phyloP scores from a whole-genome alignment of 208 protist species.

The Porcisia deanei region DNA sequence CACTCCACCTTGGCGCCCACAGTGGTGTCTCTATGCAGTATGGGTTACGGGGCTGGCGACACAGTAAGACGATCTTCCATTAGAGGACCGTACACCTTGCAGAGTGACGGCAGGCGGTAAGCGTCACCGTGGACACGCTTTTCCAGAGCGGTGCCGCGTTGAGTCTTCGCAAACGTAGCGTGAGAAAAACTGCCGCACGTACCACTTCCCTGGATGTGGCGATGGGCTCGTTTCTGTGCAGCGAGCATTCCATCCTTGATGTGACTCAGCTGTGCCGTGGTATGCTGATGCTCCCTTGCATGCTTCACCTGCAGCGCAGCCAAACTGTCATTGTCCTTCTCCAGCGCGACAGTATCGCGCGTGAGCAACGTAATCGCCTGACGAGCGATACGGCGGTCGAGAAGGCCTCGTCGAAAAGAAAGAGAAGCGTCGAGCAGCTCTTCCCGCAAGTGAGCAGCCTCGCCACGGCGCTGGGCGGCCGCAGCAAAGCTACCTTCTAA shows the following conservation, averaged over 20 bases:
- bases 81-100: conserved; percentile 53
- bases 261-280: conserved; percentile 36
- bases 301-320: conserved; percentile 14
- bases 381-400: conserved; percentile 22
- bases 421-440: conserved; percentile 4
- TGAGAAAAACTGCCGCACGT: conserved; percentile 17
- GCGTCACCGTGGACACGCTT: conserved; percentile 45
- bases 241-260: conserved; percentile 63
- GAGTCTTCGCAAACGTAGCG: conserved; percentile 27
- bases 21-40: background rate
- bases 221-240: conserved; percentile 44
- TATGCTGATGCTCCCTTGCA: conserved; percentile 9
- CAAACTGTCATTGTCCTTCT: conserved; percentile 23
- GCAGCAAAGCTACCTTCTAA: conserved; percentile 36
- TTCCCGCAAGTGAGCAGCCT: conserved; percentile 20
- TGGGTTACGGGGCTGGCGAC: background rate
- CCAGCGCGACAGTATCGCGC: conserved; percentile 12
- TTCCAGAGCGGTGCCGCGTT: conserved; percentile 59
- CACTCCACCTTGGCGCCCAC: background rate
- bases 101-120: conserved; percentile 57
- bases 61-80: conserved; percentile 19
- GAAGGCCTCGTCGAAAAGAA: conserved; percentile 5
- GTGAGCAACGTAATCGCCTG: conserved; percentile 16
- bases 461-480: conserved; percentile 25
- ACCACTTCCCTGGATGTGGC: conserved; percentile 35